Conservation (phyloP, 2,329 filamentous ascomycete species). For the Triangularia verruculosa region DNA sequence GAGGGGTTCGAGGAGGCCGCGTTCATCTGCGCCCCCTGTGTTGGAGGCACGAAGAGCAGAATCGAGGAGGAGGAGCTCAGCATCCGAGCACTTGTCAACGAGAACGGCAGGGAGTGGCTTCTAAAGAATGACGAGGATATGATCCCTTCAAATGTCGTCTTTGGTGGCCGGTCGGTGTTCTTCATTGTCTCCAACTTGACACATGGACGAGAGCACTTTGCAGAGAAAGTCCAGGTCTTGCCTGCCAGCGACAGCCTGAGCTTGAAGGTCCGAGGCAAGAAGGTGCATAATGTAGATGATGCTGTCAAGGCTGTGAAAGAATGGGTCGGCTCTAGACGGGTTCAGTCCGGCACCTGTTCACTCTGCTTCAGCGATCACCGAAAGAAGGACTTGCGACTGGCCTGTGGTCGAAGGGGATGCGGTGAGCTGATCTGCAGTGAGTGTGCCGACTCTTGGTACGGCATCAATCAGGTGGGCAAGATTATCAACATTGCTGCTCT, state of each 20-base stretch:
- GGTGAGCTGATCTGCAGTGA: constrained; percentile 41
- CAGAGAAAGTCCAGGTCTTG: constrained; percentile 33
- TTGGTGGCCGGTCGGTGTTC: constrained; percentile 42
- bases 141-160: constrained; percentile 32
- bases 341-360: constrained; percentile 41
- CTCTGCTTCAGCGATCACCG: constrained; percentile 44
- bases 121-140: constrained; percentile 39
- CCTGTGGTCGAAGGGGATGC: constrained; percentile 45
- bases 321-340: constrained; percentile 38
- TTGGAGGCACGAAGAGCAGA: constrained; percentile 32
- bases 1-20: constrained; percentile 27
- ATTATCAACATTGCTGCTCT: constrained; percentile 49
- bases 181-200: constrained; percentile 34
- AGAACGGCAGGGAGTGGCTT: constrained; percentile 45
- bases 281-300: constrained; percentile 39
- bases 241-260: constrained; percentile 1
- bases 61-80: constrained; percentile 39
- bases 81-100: constrained; percentile 35
- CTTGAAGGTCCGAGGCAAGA: constrained; percentile 39
- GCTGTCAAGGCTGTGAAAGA: constrained; percentile 36
- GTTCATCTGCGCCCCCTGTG: constrained; percentile 44
- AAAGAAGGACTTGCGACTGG: constrained; percentile 37
- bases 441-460: constrained; percentile 46
- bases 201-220: constrained; percentile 34
- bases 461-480: constrained; percentile 48